Evolutionary conservation across 768 basidiomycete species (phyloP).

Genomic region (Suillus lakei): DNA sequence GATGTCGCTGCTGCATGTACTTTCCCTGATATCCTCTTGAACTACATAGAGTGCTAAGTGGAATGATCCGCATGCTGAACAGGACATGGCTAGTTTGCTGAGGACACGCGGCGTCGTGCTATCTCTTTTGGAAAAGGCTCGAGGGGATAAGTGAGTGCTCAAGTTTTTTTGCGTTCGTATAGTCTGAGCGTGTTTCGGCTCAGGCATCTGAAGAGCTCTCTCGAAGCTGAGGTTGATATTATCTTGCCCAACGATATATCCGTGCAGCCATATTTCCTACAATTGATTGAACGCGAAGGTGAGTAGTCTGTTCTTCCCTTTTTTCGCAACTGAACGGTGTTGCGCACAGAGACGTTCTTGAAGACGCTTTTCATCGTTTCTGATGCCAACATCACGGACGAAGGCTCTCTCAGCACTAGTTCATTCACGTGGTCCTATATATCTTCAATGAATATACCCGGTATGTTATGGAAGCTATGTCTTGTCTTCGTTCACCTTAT

Average conservation of each 20-base stretch:
- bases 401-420: conserved; percentile 43
- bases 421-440: conserved; percentile 56
- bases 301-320: background rate
- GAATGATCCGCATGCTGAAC: conserved; percentile 58
- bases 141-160: conserved; percentile 66
- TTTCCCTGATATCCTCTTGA: conserved; percentile 7
- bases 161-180: background rate
- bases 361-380: conserved; percentile 85
- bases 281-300: conserved; percentile 52
- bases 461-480: conserved; percentile 38
- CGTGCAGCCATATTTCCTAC: conserved; percentile 34
- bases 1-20: background rate
- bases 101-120: conserved; percentile 64
- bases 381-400: conserved; percentile 57
- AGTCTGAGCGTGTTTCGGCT: conserved; percentile 10
- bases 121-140: conserved; percentile 74
- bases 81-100: conserved; percentile 69
- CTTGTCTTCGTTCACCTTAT: background rate
- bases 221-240: conserved; percentile 78
- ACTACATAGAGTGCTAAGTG: conserved; percentile 57
- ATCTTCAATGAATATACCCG: conserved; percentile 47
- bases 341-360: conserved; percentile 58
- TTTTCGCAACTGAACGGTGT: background rate
- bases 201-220: conserved; percentile 74
- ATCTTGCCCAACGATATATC: conserved; percentile 47